Conservation (phyloP, 257 asterid genomes). For the Solanum tarijense region DNA sequence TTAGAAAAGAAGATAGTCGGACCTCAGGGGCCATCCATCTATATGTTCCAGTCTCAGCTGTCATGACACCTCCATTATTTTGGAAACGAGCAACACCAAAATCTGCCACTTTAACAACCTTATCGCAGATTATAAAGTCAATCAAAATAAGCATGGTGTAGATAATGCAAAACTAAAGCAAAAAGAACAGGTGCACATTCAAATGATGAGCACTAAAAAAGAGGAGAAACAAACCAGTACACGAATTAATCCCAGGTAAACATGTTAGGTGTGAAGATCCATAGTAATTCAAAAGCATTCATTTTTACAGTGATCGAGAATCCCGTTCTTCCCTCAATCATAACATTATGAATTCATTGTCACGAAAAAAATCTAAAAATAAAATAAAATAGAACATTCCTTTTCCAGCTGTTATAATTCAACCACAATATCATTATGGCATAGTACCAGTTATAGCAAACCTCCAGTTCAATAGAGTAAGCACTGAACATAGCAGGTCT, state of each 20-base stretch:
- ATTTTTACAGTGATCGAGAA: neutral
- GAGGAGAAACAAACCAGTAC: neutral
- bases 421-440: neutral
- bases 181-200: neutral
- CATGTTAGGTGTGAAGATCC: neutral
- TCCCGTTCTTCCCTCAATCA: neutral
- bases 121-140: conserved; percentile 7
- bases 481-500: neutral
- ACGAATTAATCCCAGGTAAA: neutral
- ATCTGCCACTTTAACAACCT: conserved; percentile 42
- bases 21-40: conserved; percentile 48
- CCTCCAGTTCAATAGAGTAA: neutral
- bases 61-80: conserved; percentile 30
- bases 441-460: neutral
- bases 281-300: neutral
- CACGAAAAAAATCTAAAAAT: neutral
- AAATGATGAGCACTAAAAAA: neutral
- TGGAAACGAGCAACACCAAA: conserved; percentile 40
- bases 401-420: neutral
- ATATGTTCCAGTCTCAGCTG: conserved; percentile 38
- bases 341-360: neutral
- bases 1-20: neutral
- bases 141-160: conserved; percentile 12
- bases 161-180: neutral
- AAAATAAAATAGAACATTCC: neutral